These are phyloP conservation scores for Eryngium alpinum DNA, from an alignment of 140 eudicot genomes.

Conservation along the genomic window DNA sequence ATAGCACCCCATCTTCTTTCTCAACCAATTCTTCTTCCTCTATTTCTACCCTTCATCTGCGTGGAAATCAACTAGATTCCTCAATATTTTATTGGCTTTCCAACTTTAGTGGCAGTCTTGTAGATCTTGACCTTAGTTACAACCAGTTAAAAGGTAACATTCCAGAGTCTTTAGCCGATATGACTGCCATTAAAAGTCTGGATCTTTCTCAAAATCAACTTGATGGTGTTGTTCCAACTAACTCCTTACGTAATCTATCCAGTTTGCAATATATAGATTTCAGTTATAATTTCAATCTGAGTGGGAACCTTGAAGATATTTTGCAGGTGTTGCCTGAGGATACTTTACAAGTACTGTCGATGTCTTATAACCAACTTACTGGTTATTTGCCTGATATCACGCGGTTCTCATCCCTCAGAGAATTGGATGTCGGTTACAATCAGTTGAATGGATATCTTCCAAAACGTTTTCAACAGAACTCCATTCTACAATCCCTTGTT, in stretches of 20 bases:
- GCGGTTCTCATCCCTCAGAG: neutral
- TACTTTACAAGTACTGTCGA: neutral
- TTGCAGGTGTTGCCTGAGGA: no score
- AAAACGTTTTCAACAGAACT: neutral
- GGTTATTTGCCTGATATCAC: no score
- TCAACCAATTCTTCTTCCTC: neutral
- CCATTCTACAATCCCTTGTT: neutral
- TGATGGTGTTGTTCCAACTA: neutral
- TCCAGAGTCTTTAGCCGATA: constrained; percentile 18
- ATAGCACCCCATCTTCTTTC: neutral
- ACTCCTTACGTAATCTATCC: neutral
- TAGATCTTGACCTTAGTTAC: neutral
- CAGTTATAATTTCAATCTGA: neutral
- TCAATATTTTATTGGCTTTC: constrained; percentile 11
- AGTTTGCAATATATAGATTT: neutral
- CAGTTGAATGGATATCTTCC: constrained; percentile 14
- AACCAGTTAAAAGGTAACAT: constrained; percentile 5
- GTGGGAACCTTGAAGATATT: neutral
- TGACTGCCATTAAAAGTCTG: constrained; percentile 8
- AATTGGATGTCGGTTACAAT: neutral
- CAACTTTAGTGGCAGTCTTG: neutral
- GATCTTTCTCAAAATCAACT: neutral
- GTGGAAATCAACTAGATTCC: neutral
- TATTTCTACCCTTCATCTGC: constrained; percentile 13
- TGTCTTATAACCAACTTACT: neutral